Evolutionary conservation across 1,284 basidiomycete species (phyloP), one percentile per base, ranked within the genome.

Genomic region (Psilocybe mexicana): DNA sequence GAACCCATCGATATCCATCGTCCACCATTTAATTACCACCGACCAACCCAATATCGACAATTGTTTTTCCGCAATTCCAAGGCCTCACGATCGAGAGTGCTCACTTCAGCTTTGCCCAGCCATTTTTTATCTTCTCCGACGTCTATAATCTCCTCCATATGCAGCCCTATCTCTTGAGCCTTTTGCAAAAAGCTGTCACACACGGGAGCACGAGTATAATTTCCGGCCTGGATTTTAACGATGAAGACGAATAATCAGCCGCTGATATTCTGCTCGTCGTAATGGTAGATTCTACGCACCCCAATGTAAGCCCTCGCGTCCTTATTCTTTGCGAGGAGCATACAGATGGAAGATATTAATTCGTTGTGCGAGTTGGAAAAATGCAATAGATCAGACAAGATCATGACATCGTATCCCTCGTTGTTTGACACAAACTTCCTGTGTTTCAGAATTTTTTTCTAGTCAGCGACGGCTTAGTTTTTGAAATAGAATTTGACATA

Each of bases 311-410:
- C 76, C 24, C 80, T 72, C 3, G 85, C 77, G 4, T 69, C 60
- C 3, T 71, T 47, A 1, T 71, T 67, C 43, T 71, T 76, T n/a
- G 73, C 69, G 6, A 90, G 79, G 28, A 89, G 77, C 23, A 71
- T 65, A 0, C 63, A 64, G 11, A 86, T 69, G 2, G 86, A 85
- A 6, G 69, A 63, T 35, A 89, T 65, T 43, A 88, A 78, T n/a
- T 70, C 78, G 59, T 75, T 76, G 68, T 90, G 88, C 42, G 84
- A 87, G 54, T 67, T 66, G 66, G 83, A 74, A 65, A 90, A 89
- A 69, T 88, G 86, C 23, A 90, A 77, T 11, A 91, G 75, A 71
- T 90, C 87, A 2, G 86, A 90, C 53, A 89, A 76, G 60, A 90
- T 78, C 48, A 89, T 74, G 30, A 81, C 66, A 63, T 89, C 85